Base-by-base conservation (phyloP, 192 early-diverging fungal genomes). In the Backusella parvicylindrica region DNA sequence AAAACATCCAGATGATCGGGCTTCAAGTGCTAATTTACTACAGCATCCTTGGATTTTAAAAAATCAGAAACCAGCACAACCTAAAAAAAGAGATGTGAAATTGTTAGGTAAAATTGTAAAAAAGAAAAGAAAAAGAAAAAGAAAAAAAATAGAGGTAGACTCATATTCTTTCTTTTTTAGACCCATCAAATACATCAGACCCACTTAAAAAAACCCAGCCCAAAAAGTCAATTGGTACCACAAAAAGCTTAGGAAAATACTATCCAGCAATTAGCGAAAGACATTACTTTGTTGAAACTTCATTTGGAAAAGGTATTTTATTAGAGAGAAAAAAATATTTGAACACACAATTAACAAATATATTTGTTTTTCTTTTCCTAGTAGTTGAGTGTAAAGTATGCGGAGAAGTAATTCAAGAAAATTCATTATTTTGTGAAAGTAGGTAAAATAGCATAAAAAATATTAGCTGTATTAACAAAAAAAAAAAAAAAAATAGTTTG, bases 1-100 rank as follows among this genome's bases (percentile, higher is more conserved):
- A 68, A 96, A 97, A 68, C 90, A 95, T 70, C 91, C 91, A 6
- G 81, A 79, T 5, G 74, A 87, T 28, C 85, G 97, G 15, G 92
- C 94, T 2, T 89, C 90, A 0, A 96, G 96, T 0, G 70, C 80
- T 16, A 85, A 88, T 53, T 86, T 98, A 40, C 84, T 93, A 74
- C 77, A 78, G 11, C 95, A 97, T 80, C 77, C 84, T 13, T 98
- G 95, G 95, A 89, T 95, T 35, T 74, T 77, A 68, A 80, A 82
- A 21, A 85, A 85, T 69, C 70, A 35, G 21, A 56, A 56, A 12
- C 23, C 23, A 56, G 11, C 8, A 56, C 53, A 56, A 12, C 21
- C 53, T 56, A 56, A 56, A 56, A 56, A 56, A 11, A 26, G 53
- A 56, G 53, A 56, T 6, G 8, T 56, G 21, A 56, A 28, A 9